Percentiles rank a stretch among this genome's conserved stretches.
These are phyloP conservation scores for Kuraishia capsulata DNA, from an alignment of 805 yeast genomes.

Conservation along the genomic window DNA sequence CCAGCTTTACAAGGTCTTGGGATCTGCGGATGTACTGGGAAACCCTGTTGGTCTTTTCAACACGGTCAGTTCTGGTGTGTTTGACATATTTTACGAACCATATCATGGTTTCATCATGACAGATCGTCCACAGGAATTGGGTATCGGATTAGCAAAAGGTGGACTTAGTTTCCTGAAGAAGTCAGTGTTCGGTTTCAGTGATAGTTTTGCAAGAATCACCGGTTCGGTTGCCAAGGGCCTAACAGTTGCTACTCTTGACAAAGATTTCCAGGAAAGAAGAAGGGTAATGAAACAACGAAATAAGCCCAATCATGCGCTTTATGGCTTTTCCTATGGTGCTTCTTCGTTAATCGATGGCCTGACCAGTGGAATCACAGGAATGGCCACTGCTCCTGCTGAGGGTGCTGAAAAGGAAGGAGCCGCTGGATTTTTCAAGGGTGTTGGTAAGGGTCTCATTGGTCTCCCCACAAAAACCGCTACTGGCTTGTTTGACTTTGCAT, in stretches of 20 bases:
- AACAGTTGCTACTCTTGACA: slow-evolving; percentile 83
- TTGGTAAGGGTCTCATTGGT: slow-evolving; percentile 93
- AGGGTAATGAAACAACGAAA: slow-evolving; percentile 68
- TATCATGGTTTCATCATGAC: slow-evolving; percentile 91
- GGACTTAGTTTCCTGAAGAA: slow-evolving; percentile 90
- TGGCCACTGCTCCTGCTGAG: slow-evolving; percentile 83
- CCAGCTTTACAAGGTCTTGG: slow-evolving; percentile 86
- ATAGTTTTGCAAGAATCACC: slow-evolving; percentile 85
- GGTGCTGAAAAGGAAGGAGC: slow-evolving; percentile 91
- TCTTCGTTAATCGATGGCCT: slow-evolving; percentile 80
- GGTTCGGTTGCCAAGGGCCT: slow-evolving; percentile 93
- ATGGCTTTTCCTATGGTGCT: slow-evolving; percentile 81
- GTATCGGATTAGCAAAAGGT: slow-evolving; percentile 93
- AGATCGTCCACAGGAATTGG: slow-evolving; percentile 93
- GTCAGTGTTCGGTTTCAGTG: slow-evolving; percentile 90
- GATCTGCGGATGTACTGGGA: slow-evolving; percentile 94
- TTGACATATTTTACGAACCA: slow-evolving; percentile 96
- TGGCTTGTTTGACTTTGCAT: slow-evolving; percentile 88
- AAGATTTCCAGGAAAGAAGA: slow-evolving; percentile 74
- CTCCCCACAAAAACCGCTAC: slow-evolving; percentile 95
- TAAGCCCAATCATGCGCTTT: slow-evolving; percentile 74
- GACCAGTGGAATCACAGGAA: slow-evolving; percentile 80
- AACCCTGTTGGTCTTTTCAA: slow-evolving; percentile 96
- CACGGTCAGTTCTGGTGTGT: slow-evolving; percentile 86
- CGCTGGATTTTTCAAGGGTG: slow-evolving; percentile 83